Evolutionary conservation across 2,329 filamentous ascomycete genomes (phyloP).

Genomic region (Coleophoma eucalyptorum): DNA sequence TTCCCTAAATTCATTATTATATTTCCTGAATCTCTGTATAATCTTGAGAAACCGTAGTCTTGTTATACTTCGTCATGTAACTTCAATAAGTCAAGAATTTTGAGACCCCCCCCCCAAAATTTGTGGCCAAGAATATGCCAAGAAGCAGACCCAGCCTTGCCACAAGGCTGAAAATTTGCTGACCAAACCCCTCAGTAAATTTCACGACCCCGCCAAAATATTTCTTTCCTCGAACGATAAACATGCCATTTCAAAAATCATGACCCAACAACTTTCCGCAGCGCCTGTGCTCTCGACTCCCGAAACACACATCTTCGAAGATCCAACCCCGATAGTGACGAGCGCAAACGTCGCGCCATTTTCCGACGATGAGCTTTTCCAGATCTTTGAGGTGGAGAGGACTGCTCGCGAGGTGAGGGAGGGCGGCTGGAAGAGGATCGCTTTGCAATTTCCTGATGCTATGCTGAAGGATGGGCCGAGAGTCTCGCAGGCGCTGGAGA

Average conservation of each 20-base stretch:
- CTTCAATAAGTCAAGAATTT: too few species aligned
- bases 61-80: too few species aligned
- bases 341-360: slow-evolving; percentile 3
- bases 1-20: too few species aligned
- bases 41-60: too few species aligned
- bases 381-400: slow-evolving; percentile 80
- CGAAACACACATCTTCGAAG: slow-evolving; percentile 54
- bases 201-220: not conserved
- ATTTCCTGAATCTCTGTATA: too few species aligned
- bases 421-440: slow-evolving; percentile 71
- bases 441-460: slow-evolving; percentile 91
- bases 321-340: slow-evolving; percentile 30
- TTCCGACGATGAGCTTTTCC: slow-evolving; percentile 63
- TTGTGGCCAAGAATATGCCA: too few species aligned
- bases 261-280: slow-evolving; percentile 34
- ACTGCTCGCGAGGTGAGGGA: slow-evolving; percentile 73
- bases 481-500: slow-evolving; percentile 65
- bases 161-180: not conserved
- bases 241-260: not conserved
- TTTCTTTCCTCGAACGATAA: not conserved
- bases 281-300: slow-evolving; percentile 62
- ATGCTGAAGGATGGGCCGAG: slow-evolving; percentile 85
- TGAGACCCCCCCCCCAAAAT: too few species aligned
- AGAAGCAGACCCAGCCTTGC: not conserved
- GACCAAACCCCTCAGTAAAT: not conserved